These are phyloP conservation scores for Puccinia horiana DNA, from an alignment of 1,284 basidiomycete genomes.

Conservation along the genomic window DNA sequence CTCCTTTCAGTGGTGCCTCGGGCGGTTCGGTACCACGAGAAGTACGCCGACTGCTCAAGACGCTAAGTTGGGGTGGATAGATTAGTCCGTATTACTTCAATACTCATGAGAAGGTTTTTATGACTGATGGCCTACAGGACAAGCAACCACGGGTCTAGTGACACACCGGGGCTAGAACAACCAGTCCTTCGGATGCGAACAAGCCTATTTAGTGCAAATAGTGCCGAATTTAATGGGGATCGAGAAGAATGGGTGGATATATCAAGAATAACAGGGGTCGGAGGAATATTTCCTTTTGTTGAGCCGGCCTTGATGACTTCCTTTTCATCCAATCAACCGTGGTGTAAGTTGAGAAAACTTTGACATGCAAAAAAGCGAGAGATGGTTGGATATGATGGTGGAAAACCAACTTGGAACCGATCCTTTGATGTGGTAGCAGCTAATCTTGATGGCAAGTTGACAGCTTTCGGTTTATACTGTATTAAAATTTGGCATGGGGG, in stretches of 20 bases:
- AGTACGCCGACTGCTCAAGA: background rate
- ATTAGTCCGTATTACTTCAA: background rate
- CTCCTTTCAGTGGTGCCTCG: background rate
- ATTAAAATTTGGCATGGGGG: too few species aligned
- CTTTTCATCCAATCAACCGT: background rate
- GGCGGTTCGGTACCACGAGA: background rate
- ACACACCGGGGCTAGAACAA: background rate
- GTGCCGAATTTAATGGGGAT: background rate
- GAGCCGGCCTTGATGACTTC: conserved; percentile 5
- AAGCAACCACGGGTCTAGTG: background rate
- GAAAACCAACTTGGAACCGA: background rate
- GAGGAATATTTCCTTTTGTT: background rate
- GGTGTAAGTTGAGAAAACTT: background rate
- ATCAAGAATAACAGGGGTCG: background rate
- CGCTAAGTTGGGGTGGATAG: background rate
- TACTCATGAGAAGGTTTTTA: background rate
- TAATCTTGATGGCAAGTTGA: background rate
- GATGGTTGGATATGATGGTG: background rate
- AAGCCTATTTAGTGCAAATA: background rate
- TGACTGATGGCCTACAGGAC: background rate
- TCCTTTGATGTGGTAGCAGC: background rate
- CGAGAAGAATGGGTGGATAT: background rate
- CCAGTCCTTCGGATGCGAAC: background rate
- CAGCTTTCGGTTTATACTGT: background rate
- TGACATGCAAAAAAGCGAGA: background rate